Evolutionary conservation across 805 yeast genomes (phyloP).

Genomic region (Cyberlindnera amylophila): DNA sequence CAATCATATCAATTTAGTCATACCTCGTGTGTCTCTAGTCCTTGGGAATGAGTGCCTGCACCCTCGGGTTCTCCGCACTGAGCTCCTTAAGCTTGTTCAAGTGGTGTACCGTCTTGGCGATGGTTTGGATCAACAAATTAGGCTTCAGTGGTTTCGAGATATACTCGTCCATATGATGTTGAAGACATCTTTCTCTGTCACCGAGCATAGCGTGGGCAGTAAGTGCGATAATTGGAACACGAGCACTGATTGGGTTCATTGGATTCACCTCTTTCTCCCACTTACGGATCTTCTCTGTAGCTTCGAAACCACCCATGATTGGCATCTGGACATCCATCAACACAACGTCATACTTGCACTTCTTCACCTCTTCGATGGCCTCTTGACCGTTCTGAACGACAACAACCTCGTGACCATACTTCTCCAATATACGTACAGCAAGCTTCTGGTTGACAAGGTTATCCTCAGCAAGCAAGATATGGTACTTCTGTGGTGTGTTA

Average conservation of each 20-base stretch:
- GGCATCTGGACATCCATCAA: conserved; percentile 96
- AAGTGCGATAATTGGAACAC: conserved; percentile 84
- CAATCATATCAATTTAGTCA: too few relatives aligned
- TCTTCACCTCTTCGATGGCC: conserved; percentile 70
- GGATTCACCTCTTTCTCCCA: conserved; percentile 82
- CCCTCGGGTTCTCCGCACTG: conserved; percentile 18
- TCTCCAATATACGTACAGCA: conserved; percentile 80
- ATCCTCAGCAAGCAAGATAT: conserved; percentile 79
- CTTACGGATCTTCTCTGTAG: conserved; percentile 78
- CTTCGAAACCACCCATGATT: conserved; percentile 91
- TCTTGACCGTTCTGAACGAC: conserved; percentile 85
- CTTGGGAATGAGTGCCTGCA: conserved; percentile 10
- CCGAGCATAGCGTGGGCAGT: conserved; percentile 95
- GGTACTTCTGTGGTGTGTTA: conserved; percentile 73
- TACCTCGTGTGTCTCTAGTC: not conserved
- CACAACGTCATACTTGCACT: conserved; percentile 68
- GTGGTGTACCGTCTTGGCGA: conserved; percentile 75
- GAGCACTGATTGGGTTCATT: conserved; percentile 58
- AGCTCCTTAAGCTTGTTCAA: conserved; percentile 54
- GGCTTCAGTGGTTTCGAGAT: conserved; percentile 86
- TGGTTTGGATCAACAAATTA: conserved; percentile 74
- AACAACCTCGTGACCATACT: conserved; percentile 76
- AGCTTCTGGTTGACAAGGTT: conserved; percentile 82
- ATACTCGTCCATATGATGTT: conserved; percentile 90
- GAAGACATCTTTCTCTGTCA: conserved; percentile 78